Conservation (phyloP, 2,329 filamentous ascomycete genomes). For the Aspergillus sclerotialis region DNA sequence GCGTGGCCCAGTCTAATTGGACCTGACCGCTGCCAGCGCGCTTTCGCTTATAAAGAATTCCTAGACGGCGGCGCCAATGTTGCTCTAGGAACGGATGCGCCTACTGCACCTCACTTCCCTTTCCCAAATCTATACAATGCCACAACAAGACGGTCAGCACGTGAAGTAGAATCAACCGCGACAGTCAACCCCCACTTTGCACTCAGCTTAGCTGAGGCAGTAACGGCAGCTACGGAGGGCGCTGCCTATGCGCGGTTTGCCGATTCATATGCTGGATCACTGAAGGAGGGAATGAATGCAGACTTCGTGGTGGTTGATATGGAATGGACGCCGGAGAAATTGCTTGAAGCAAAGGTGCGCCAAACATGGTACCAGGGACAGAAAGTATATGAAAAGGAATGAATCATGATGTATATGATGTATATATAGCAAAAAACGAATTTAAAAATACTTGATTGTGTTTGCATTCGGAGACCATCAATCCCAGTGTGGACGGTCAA, state of each 20-base stretch:
- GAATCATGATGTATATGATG: too few relatives aligned
- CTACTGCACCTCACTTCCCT: conserved; percentile 41
- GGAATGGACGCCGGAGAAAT: conserved; percentile 33
- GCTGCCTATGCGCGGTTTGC: conserved; percentile 42
- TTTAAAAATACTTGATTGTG: too few relatives aligned
- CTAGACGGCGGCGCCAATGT: conserved; percentile 38
- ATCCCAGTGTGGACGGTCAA: too few relatives aligned
- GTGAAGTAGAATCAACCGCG: conserved; percentile 30
- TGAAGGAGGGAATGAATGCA: conserved; percentile 33
- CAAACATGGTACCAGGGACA: conserved; percentile 42
- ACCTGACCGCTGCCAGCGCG: conserved; percentile 38
- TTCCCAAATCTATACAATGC: conserved; percentile 45
- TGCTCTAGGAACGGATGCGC: conserved; percentile 44
- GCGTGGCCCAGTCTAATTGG: conserved; percentile 44
- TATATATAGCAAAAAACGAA: too few relatives aligned
- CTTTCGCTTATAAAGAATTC: conserved; percentile 47
- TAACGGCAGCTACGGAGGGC: conserved; percentile 38
- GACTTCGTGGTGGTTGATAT: conserved; percentile 42
- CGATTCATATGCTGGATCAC: conserved; percentile 34
- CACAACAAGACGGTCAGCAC: conserved; percentile 41
- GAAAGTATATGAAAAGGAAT: conserved; percentile 26
- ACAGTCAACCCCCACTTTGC: conserved; percentile 40
- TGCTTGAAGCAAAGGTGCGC: conserved; percentile 34
- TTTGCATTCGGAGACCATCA: too few relatives aligned
- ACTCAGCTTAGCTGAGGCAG: conserved; percentile 35